Conservation (phyloP, 495 filamentous ascomycete genomes). For the Trichoderma virens region DNA sequence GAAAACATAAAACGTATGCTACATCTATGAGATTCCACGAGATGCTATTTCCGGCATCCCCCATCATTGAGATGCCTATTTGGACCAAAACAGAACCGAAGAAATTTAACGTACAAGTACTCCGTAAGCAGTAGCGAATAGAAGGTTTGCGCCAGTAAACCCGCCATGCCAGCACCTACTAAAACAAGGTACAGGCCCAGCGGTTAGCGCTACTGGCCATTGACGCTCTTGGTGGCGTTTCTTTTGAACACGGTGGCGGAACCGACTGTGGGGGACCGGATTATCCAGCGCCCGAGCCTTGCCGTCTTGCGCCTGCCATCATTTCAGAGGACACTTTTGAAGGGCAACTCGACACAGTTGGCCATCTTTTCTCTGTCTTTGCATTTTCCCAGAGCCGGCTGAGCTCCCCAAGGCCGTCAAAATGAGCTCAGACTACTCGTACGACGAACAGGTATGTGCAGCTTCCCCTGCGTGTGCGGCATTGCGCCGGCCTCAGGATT, state of each 20-base stretch:
- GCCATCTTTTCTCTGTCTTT: not conserved
- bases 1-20: not conserved
- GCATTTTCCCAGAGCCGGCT: not conserved
- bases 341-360: not conserved
- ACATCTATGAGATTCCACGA: not conserved
- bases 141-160: too few relatives aligned
- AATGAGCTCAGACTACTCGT: constrained; percentile 96
- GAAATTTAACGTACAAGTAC: not conserved
- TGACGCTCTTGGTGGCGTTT: not conserved
- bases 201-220: not conserved
- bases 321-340: constrained; percentile 2
- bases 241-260: not conserved
- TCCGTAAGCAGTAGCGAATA: too few relatives aligned
- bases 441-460: constrained; percentile 74
- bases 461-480: not conserved
- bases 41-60: not conserved
- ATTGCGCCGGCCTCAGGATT: not conserved
- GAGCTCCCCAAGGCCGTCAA: constrained; percentile 26
- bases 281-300: constrained; percentile 1
- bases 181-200: too few relatives aligned
- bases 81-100: not conserved
- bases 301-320: not conserved
- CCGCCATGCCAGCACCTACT: too few relatives aligned
- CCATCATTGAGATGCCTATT: not conserved
- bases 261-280: not conserved